Evolutionary conservation across 495 filamentous ascomycete genomes (phyloP), one percentile per base, ranked within the genome.

Genomic region (Aspergillus carlsbadensis): DNA sequence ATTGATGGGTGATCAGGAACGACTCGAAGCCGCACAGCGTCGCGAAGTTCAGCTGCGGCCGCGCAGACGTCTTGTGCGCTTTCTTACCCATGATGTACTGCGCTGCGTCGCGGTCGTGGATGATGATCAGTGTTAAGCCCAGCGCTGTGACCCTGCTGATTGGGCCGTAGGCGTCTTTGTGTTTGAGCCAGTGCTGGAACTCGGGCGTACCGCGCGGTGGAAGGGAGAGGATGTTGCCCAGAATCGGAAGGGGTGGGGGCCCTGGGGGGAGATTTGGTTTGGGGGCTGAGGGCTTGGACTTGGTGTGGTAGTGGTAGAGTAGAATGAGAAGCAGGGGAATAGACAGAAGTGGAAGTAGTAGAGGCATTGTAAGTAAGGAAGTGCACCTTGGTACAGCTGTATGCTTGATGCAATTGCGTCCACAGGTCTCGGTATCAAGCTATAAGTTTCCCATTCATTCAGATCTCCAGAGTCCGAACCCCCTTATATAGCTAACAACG

Each of bases 131-230:
- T 0, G 70, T 75, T 59, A 73, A 65, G 2, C 78, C 79, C 22
- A 78, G 42, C 1, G 78, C 65, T 2, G 65, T 78, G 3, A 83
- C 48, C 13, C 78, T 83, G 61, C 77, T 82, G 10, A 84, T 73
- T 0, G 76, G 54, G 67, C 66, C 79, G 57, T 82, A 83, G 11
- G 65, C 46, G 26, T 78, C 71, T 52, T 81, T 83, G 56, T 80
- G 74, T 39, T 77, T 70, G 1, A 75, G 26, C 80, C 80, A 83
- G 47, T 84, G 75, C 20, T 70, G 44, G 54, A 65, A 73, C 45
- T 82, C 78, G 2, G 64, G 66, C 14, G 57, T 62, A 0, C 68
- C 74, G 5, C 63, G 53, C 3, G 60, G 55, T 5, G 80, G 80
- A 2, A 81, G 60, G 43, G 82, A 76, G 4, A 50, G 52, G 6